Evolutionary conservation across 2,329 filamentous ascomycete genomes (phyloP), one percentile per base, ranked within the genome.

Genomic region (Calonectria fujianensis): DNA sequence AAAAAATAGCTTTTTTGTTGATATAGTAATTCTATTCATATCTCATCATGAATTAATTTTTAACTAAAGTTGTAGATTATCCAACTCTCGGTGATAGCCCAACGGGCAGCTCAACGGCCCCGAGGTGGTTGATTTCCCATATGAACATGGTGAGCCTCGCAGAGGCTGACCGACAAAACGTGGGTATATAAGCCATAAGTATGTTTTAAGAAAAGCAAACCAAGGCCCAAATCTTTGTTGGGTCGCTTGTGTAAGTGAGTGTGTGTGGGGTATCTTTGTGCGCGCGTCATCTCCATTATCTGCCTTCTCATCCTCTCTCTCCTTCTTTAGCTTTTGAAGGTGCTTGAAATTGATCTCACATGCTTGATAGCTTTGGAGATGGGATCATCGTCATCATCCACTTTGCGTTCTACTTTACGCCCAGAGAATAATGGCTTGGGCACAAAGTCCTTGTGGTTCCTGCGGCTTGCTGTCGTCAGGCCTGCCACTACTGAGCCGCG

Each of bases 281-380:
- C 45, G 45, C 37, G 18, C 45, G 45, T 73, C 27, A 24, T 69
- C 51, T 69, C 52, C 51, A 61, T 57, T 57, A 9, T 7, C 4
- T 39, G 24, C 29, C 61, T 27, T 35, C 32, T 27, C 41, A 54
- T 57, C 11, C 39, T 41, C 63, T 63, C 24, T n/a, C 16, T 24
- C 37, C 57, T 9, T 48, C 41, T n/a, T 81, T 73, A 81, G 4
- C 72, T 75, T 72, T 81, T 81, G 65, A 82, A 73, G 18, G 80
- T 83, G 51, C 82, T 83, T 20, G 82, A 83, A 20, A 83, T 77
- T 24, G 82, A 82, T 54, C 82, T 78, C 61, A 83, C 78, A 69
- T 84, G 80, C 75, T 81, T 83, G 74, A 82, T 77, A 51, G 81
- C 80, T 69, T 77, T 79, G 16, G 79, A 78, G 64, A 80, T 75